phyloP scores from a whole-genome alignment of 177 flowering plant species.

The Vitis hybrid region DNA sequence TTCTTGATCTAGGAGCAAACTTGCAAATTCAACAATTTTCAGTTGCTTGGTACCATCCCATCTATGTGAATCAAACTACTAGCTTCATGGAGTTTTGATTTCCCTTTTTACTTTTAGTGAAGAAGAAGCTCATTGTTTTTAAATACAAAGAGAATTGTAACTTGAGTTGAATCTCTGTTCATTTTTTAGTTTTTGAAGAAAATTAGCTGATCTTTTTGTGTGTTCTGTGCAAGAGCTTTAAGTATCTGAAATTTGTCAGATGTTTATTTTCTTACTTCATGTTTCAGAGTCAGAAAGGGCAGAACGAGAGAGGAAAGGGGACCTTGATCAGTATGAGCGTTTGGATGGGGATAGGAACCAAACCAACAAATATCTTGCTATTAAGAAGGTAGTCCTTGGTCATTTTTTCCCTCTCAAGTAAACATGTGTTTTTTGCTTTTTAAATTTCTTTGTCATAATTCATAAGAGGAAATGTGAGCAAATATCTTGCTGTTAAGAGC shows the following conservation, averaged over 20 bases:
- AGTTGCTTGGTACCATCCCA: neutral
- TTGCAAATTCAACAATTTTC: neutral
- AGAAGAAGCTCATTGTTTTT: neutral
- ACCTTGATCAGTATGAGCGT: constrained; percentile 90
- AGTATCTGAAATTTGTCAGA: neutral
- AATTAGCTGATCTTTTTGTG: neutral
- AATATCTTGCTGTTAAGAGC: too few relatives aligned
- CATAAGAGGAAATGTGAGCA: constrained; percentile 14
- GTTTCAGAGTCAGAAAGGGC: constrained; percentile 84
- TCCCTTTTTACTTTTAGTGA: neutral
- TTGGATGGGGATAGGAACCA: constrained; percentile 94
- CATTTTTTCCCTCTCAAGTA: neutral
- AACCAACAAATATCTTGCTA: constrained; percentile 71
- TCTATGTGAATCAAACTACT: neutral
- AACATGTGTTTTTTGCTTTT: neutral
- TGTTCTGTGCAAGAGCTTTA: neutral
- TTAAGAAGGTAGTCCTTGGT: constrained; percentile 68
- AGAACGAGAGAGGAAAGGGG: constrained; percentile 97
- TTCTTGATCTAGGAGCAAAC: neutral
- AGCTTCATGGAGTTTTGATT: neutral
- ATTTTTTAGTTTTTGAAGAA: neutral
- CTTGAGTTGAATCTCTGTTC: neutral
- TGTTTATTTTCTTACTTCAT: neutral
- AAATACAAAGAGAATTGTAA: neutral
- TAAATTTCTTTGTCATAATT: neutral